Base-by-base conservation (phyloP, 2,329 filamentous ascomycete genomes). In the Botrytis paeoniae region DNA sequence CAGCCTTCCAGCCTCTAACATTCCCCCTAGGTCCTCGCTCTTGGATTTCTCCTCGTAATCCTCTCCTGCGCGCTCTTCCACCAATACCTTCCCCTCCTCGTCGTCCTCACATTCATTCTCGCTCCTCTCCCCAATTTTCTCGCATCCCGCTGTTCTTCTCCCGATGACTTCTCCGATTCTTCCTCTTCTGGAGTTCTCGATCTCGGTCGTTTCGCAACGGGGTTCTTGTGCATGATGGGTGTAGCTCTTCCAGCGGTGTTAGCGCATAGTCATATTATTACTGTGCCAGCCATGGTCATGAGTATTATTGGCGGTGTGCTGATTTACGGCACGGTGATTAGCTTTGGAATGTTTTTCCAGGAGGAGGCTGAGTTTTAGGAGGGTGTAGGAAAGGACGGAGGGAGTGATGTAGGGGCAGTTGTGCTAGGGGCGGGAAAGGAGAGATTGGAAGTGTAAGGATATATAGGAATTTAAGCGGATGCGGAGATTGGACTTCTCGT, bases 21-120 rank as follows among this genome's bases (percentile, higher is more conserved):
- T 64, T 20, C 25, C n/a, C 59, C 68, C 18, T 76, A 93, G 91
- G 87, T 99, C 82, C 94, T 99, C 77, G 96, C 96, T 79, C 96
- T 99, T 80, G 96, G 96, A 80, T 99, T 99, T 86, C 93, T 99
- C 80, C 94, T 99, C 78, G 96, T 98, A 79, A 99, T 99, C 84
- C 93, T 99, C 80, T 98, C 95, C 76, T 97, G 95, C 82, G 96
- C 96, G 69, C 90, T 99, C 78, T 99, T 92, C 89, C 89, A 95
- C 82, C 93, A 94, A 84, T 99, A 97, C 89, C 93, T 96, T 80
- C 94, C 96, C 72, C 90, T 99, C 76, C 89, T 98, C 76, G 96
- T 99, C 78, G 96, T 99, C 76, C 95, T 91, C 78, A 98, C 95
- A 79, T 99, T 98, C 85, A 89, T 98, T 77, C 83, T 98, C 79